Conservation (phyloP, 2,329 filamentous ascomycete genomes). For the Lachnellula arida region DNA sequence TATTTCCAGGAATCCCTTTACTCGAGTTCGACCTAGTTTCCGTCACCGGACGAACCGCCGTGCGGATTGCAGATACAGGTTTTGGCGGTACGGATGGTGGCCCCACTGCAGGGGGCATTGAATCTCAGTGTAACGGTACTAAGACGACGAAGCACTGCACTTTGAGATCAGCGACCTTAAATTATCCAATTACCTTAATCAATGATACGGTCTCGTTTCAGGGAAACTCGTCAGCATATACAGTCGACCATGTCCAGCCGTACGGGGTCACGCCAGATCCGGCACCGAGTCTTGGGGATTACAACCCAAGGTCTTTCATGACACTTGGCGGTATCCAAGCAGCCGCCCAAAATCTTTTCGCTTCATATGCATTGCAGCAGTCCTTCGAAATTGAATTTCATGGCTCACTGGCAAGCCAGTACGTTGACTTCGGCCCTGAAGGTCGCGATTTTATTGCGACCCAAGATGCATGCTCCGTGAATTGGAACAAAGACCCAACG, state of each 20-base stretch:
- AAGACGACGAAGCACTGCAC: not conserved
- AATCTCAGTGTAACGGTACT: too few species aligned
- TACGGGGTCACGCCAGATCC: too few species aligned
- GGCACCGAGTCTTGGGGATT: too few species aligned
- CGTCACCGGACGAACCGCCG: not conserved
- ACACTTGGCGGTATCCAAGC: not conserved
- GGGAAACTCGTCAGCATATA: not conserved
- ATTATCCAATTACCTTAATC: not conserved
- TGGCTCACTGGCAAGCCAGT: not conserved
- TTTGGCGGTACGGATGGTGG: too few species aligned
- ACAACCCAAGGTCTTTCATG: not conserved
- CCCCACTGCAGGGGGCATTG: too few species aligned
- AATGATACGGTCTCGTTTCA: not conserved
- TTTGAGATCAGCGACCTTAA: not conserved
- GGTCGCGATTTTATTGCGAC: not conserved
- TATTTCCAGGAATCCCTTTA: not conserved
- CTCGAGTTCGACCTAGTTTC: not conserved
- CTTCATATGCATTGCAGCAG: too few species aligned
- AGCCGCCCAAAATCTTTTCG: too few species aligned
- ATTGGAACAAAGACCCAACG: slow-evolving; percentile 20
- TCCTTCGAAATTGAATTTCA: too few species aligned
- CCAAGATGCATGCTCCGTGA: not conserved
- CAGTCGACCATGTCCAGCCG: slow-evolving; percentile 1
- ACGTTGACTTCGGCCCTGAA: not conserved
- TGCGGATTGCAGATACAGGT: too few species aligned